Evolutionary conservation across 306 rosid species (phyloP).

Genomic region (Abrus precatorius): DNA sequence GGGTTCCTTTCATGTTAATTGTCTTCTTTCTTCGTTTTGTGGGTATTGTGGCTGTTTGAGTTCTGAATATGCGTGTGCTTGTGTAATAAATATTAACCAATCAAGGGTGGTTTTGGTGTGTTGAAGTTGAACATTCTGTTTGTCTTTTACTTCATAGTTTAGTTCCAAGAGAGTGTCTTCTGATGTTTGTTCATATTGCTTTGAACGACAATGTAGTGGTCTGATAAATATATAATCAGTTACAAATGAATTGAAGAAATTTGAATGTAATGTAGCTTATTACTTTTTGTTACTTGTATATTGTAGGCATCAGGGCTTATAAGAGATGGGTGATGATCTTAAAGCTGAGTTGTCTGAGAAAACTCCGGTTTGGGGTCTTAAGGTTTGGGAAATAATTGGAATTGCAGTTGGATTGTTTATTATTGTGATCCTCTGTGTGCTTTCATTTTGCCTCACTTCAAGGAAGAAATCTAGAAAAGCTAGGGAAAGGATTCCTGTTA

Average conservation of each 20-base stretch:
- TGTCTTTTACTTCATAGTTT: slow-evolving; percentile 35
- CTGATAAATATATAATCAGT: slow-evolving; percentile 28
- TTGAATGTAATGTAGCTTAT: slow-evolving; percentile 29
- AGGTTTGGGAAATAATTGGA: slow-evolving; percentile 91
- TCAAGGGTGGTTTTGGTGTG: slow-evolving; percentile 54
- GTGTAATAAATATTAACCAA: neutral
- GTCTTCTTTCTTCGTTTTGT: slow-evolving; percentile 16
- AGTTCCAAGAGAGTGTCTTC: neutral
- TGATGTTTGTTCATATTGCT: slow-evolving; percentile 17
- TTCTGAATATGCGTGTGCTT: slow-evolving; percentile 18
- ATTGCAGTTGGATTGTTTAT: slow-evolving; percentile 81
- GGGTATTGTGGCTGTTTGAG: slow-evolving; percentile 10
- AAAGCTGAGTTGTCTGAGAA: slow-evolving; percentile 66
- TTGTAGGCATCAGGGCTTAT: slow-evolving; percentile 49
- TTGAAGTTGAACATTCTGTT: slow-evolving; percentile 21
- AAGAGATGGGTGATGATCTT: slow-evolving; percentile 68
- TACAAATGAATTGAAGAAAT: slow-evolving; percentile 8
- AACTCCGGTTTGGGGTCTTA: slow-evolving; percentile 64
- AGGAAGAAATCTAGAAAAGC: slow-evolving; percentile 75
- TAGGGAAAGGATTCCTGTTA: slow-evolving; percentile 57
- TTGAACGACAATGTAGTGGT: slow-evolving; percentile 7
- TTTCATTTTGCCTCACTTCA: slow-evolving; percentile 73
- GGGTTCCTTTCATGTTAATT: neutral
- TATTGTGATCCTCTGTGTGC: slow-evolving; percentile 67
- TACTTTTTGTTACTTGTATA: slow-evolving; percentile 23